Conservation (phyloP, 768 basidiomycete species). For the Leccinum obscurum region DNA sequence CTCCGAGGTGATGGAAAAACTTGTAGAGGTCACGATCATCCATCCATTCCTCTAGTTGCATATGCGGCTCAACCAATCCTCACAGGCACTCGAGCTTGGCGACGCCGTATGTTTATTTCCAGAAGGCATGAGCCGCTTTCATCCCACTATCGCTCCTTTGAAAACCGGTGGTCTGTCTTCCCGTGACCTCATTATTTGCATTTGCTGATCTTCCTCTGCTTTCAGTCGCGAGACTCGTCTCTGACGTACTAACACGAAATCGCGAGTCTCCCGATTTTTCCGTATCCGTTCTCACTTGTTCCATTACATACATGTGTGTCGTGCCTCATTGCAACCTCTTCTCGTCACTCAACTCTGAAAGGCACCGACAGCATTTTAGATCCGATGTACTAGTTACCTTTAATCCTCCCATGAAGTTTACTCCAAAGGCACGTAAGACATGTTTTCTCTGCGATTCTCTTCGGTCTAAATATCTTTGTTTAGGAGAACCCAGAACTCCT, state of each 20-base stretch:
- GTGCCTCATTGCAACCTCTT: background rate
- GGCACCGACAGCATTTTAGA: conserved; percentile 85
- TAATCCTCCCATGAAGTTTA: conserved; percentile 66
- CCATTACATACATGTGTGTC: conserved; percentile 76
- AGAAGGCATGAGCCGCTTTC: conserved; percentile 84
- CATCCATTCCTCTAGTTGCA: conserved; percentile 1
- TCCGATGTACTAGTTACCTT: conserved; percentile 87
- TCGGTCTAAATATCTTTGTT: conserved; percentile 3
- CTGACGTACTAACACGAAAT: conserved; percentile 73
- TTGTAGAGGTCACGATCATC: conserved; percentile 54
- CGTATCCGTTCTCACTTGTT: conserved; percentile 72
- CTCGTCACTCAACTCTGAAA: conserved; percentile 27
- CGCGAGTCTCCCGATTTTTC: conserved; percentile 67
- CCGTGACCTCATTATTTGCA: background rate
- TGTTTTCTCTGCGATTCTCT: background rate
- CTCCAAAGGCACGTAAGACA: conserved; percentile 48
- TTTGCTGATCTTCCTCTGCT: conserved; percentile 3
- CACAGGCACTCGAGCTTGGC: conserved; percentile 70
- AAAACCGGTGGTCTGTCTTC: conserved; percentile 75
- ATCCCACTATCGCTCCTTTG: conserved; percentile 82
- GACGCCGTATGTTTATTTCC: conserved; percentile 85
- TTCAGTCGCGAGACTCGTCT: conserved; percentile 76
- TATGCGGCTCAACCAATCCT: conserved; percentile 12
- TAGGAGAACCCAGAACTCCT: conserved; percentile 74
- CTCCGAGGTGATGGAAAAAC: conserved; percentile 60